These are phyloP conservation scores for Tylopilus felleus DNA, from an alignment of 768 basidiomycete species.

Conservation along the genomic window DNA sequence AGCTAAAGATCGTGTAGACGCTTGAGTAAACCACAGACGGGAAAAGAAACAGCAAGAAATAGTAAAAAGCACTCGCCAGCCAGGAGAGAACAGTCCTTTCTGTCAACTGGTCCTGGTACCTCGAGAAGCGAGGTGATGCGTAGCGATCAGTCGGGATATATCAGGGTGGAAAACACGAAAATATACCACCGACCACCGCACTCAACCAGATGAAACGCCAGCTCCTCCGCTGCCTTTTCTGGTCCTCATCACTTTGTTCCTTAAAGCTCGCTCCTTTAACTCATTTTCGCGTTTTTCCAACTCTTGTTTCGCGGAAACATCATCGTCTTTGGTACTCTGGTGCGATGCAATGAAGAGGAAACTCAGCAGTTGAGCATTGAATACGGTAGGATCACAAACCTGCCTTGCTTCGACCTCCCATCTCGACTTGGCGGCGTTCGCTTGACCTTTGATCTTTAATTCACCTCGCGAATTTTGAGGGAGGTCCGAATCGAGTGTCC, in stretches of 20 bases:
- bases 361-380: slow-evolving; percentile 5
- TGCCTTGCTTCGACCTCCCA: slow-evolving; percentile 44
- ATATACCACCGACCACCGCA: slow-evolving; percentile 19
- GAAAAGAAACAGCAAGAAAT: slow-evolving; percentile 12
- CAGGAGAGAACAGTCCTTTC: slow-evolving; percentile 18
- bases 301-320: slow-evolving; percentile 35
- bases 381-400: slow-evolving; percentile 15
- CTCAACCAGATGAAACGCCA: slow-evolving; percentile 16
- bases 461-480: slow-evolving; percentile 41
- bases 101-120: slow-evolving; percentile 25
- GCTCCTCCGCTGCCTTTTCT: slow-evolving; percentile 47
- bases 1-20: slow-evolving; percentile 20
- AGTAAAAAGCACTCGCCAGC: slow-evolving; percentile 19
- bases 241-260: slow-evolving; percentile 78
- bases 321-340: slow-evolving; percentile 6
- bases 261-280: slow-evolving; percentile 73
- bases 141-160: slow-evolving; percentile 23
- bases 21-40: slow-evolving; percentile 20
- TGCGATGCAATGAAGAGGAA: slow-evolving; percentile 20
- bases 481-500: slow-evolving; percentile 28
- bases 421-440: slow-evolving; percentile 51
- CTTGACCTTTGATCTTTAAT: slow-evolving; percentile 75
- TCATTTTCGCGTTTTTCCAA: slow-evolving; percentile 73
- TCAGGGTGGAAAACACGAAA: slow-evolving; percentile 12
- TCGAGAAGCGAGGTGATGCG: slow-evolving; percentile 17